Conservation (phyloP, 2,329 filamentous ascomycete genomes). For the Torrubiella hemipterigena region DNA sequence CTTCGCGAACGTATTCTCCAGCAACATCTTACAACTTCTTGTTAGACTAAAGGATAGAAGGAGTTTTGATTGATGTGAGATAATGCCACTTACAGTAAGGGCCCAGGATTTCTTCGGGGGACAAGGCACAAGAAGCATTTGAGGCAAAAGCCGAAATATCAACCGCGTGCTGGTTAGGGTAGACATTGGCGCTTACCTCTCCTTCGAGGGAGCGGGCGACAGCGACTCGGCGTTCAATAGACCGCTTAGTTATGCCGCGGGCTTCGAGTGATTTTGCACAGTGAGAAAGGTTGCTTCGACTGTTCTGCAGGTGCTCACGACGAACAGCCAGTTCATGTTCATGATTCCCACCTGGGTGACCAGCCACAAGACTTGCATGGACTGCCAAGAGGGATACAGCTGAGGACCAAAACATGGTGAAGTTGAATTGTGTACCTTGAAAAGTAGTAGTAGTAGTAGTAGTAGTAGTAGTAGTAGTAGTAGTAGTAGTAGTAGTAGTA, state of each 20-base stretch:
- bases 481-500: too few species aligned
- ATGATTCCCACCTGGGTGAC: conserved; percentile 32
- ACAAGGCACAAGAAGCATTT: conserved; percentile 31
- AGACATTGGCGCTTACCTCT: conserved; percentile 12
- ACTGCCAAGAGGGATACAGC: too few species aligned
- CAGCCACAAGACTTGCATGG: too few species aligned
- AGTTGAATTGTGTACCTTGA: too few species aligned
- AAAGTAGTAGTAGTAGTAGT: too few species aligned
- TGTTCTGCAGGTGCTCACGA: conserved; percentile 26
- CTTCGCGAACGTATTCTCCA: conserved; percentile 28
- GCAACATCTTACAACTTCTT: conserved; percentile 17
- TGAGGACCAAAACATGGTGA: too few species aligned
- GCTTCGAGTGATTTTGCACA: conserved; percentile 28
- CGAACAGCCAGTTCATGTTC: conserved; percentile 31
- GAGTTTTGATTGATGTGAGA: too few species aligned
- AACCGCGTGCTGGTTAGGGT: conserved; percentile 14
- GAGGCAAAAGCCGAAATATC: conserved; percentile 23
- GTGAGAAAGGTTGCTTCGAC: conserved; percentile 25
- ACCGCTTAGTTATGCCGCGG: conserved; percentile 26
- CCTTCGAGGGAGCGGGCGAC: conserved; percentile 2
- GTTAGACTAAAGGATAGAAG: neutral
- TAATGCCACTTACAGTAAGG: conserved; percentile 26
- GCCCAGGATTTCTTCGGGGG: conserved; percentile 33
- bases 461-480: too few species aligned
- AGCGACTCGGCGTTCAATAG: conserved; percentile 23